Conservation (phyloP, 2,329 filamentous ascomycete genomes). For the Sclerotinia borealis region DNA sequence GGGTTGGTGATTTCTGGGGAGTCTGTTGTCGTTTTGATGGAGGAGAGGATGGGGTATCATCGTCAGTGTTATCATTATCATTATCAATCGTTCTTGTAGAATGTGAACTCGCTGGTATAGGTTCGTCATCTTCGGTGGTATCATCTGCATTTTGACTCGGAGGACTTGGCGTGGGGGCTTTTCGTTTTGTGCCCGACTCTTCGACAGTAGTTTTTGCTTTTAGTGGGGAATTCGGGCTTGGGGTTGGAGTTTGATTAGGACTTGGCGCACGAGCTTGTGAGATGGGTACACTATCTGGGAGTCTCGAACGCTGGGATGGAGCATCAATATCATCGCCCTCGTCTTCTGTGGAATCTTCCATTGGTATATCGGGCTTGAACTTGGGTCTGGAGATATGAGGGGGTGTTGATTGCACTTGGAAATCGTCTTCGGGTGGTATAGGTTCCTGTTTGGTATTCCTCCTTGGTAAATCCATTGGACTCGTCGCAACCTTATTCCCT, state of each 20-base stretch:
- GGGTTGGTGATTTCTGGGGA: slow-evolving; percentile 2
- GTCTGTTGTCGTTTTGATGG: not conserved
- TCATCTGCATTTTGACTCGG: not conserved
- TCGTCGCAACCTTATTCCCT: slow-evolving; percentile 14
- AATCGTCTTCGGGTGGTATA: slow-evolving; percentile 21
- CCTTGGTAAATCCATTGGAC: not conserved
- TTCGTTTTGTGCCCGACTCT: slow-evolving; percentile 12
- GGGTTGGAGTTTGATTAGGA: not conserved
- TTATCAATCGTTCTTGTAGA: not conserved
- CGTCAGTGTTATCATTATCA: slow-evolving; percentile 15
- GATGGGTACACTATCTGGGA: slow-evolving; percentile 26
- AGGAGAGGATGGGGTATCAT: slow-evolving; percentile 7
- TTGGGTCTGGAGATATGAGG: slow-evolving; percentile 15
- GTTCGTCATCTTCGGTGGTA: slow-evolving; percentile 11
- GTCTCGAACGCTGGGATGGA: slow-evolving; percentile 18
- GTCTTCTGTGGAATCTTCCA: slow-evolving; percentile 23
- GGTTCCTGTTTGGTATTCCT: not conserved
- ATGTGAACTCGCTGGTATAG: not conserved
- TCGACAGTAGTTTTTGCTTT: slow-evolving; percentile 10
- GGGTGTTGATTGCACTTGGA: slow-evolving; percentile 31
- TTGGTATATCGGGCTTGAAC: not conserved
- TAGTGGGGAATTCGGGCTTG: not conserved
- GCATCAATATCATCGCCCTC: slow-evolving; percentile 27
- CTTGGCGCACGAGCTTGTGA: slow-evolving; percentile 13
- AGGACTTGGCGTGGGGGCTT: not conserved